A percentile compares a stretch with the other conserved stretches of the same genome.
phyloP scores from a whole-genome alignment of 1,139 yeast species.

The Taiozyma onychis region DNA sequence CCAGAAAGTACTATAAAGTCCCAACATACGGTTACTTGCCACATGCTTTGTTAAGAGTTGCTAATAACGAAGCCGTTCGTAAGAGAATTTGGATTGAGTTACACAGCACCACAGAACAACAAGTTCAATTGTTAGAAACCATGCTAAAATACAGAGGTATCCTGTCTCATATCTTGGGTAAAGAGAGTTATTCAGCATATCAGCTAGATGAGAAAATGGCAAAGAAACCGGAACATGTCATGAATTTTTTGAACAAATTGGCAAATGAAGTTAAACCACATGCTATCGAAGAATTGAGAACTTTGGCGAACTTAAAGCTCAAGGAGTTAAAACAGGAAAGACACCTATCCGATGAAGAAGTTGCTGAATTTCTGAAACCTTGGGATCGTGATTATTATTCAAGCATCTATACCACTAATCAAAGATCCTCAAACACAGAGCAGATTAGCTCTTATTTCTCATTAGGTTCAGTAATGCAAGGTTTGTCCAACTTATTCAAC shows the following conservation, averaged over 20 bases:
- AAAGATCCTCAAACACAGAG: slow-evolving; percentile 30
- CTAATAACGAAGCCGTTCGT: slow-evolving; percentile 54
- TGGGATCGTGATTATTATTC: slow-evolving; percentile 89
- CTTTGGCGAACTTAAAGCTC: slow-evolving; percentile 36
- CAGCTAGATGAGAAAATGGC: slow-evolving; percentile 92
- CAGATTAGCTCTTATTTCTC: slow-evolving; percentile 65
- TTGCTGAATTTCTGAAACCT: slow-evolving; percentile 53
- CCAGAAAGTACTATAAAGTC: slow-evolving; percentile 35
- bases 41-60: slow-evolving; percentile 55
- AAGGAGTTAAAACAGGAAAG: slow-evolving; percentile 24
- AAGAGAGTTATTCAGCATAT: slow-evolving; percentile 67
- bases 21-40: slow-evolving; percentile 72
- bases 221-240: slow-evolving; percentile 69
- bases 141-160: slow-evolving; percentile 63
- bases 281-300: slow-evolving; percentile 54
- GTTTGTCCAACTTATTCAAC: slow-evolving; percentile 66
- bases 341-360: slow-evolving; percentile 31
- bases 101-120: slow-evolving; percentile 51
- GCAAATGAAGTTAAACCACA: slow-evolving; percentile 46
- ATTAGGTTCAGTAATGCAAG: slow-evolving; percentile 81
- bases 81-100: slow-evolving; percentile 69
- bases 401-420: slow-evolving; percentile 32
- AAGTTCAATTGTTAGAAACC: slow-evolving; percentile 52
- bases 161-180: slow-evolving; percentile 72
- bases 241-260: slow-evolving; percentile 57